Base-by-base conservation (phyloP, 345 rosid genomes). In the Aurinia saxatilis region DNA sequence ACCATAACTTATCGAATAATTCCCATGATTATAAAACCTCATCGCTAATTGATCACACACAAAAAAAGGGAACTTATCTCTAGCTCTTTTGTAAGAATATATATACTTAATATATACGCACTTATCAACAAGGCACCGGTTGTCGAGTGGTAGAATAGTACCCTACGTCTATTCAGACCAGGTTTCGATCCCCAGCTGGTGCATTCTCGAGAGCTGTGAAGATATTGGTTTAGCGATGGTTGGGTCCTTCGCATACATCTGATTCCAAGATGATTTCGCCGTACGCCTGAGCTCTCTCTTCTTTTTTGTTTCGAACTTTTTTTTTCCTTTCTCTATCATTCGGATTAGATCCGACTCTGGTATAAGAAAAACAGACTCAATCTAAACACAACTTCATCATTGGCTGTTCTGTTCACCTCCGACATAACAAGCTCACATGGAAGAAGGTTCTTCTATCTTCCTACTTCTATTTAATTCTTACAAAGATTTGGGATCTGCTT, bases 171-270 rank as follows among this genome's bases (percentile, higher is more conserved):
- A 83, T 82, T 75, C 77, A 77, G 82, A 77, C 83, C 85, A 77
- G 79, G 82, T 85, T 78, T 84, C 79, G 80, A 82, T 80, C 78
- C 79, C 85, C 87, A 80, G 85, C 87, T 78, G 85, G 80, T 78
- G 84, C 88, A 60, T 2, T 14, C 30, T 2, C n/a, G 1, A 2
- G 49, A 63, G 60, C 60, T 3, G 0, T 51, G 60, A 63, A 1
- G 68, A 39, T 8, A 27, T 2, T 13, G 39, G 42, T 7, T 19
- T 0, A 50, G 60, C 59, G 10, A 11, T 8, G 68, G 42, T 63
- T 63, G 60, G 67, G 42, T 63, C 60, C 50, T 0, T 30, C 10
- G 68, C 60, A 63, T 6, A 16, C 59, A n/a, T 50, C 68, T 50
- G 68, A 51, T 3, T 0, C 1, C 8, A 1, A 4, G 68, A 14